Evolutionary conservation across 2,329 filamentous ascomycete genomes (phyloP), one percentile per base, ranked within the genome.

Genomic region (Akanthomyces lecanii): DNA sequence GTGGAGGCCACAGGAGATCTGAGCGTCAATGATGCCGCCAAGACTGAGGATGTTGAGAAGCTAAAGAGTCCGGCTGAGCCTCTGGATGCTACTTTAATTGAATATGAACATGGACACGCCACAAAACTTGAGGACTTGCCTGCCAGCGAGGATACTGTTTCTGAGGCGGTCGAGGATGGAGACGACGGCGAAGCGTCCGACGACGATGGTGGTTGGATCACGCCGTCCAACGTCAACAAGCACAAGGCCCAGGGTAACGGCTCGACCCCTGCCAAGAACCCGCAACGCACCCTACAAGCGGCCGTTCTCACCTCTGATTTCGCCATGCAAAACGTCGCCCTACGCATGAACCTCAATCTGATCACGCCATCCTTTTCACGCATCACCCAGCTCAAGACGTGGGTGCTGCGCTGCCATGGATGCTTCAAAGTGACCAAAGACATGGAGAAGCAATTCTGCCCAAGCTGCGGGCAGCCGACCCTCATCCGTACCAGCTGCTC

Each of bases 261-360:
- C 6, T 75, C 79, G 1, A 74, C 79, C 23, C 76, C 81, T 47
- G 76, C 81, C 55, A 74, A 80, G 64, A 74, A 82, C 1, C 81
- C 85, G 61, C 81, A 85, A 42, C 84, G 85, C 65, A 86, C 85
- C 14, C 89, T 97, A 69, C 89, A 96, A 75, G 91, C 91, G 18
- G 94, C 92, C n/a, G 88, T 94, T 51, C 89, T 98, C 72, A 98
- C 95, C 1, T 92, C 90, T 62, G 95, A 99, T 79, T 98, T 91
- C 77, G 94, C 95, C 62, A 96, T 99, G 91, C 94, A 98, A 78
- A 98, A 98, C 74, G 92, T 98, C 8, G 85, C 95, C 2, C 83
- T 99, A 5, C 91, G 96, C 69, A 96, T 98, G 81, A 97, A 97
- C 78, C 85, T 99, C 60, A 91, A 95, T 73, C 85, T 97, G 12